Conservation (phyloP, 768 basidiomycete species). For the Dentipellis sp. region DNA sequence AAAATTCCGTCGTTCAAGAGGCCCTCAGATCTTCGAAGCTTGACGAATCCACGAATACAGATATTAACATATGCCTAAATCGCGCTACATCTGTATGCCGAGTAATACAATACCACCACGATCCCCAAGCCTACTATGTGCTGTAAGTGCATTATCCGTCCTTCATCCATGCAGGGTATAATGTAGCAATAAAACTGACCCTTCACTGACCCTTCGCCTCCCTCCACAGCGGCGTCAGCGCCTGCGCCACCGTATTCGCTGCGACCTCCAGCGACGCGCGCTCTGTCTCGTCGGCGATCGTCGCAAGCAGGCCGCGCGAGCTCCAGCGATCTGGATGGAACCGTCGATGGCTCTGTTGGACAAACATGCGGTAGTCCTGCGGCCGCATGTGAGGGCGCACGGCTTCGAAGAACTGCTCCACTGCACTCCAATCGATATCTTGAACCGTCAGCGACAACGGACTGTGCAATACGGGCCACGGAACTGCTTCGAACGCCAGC, state of each 20-base stretch:
- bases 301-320: constrained; percentile 50
- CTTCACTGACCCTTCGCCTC: constrained; percentile 25
- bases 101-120: no score
- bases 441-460: constrained; percentile 46
- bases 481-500: constrained; percentile 52
- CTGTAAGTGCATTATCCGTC: not conserved
- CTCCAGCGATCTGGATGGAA: constrained; percentile 82
- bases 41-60: no score
- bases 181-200: not conserved
- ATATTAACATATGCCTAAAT: no score
- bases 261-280: constrained; percentile 59
- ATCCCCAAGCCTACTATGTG: no score
- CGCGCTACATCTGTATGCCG: no score
- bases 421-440: constrained; percentile 62
- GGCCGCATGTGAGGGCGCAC: constrained; percentile 41
- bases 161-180: not conserved
- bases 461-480: constrained; percentile 64
- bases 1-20: no score
- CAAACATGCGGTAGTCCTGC: constrained; percentile 55
- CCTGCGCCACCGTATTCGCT: constrained; percentile 63
- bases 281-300: constrained; percentile 47
- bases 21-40: no score
- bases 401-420: constrained; percentile 60
- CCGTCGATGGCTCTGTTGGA: constrained; percentile 61
- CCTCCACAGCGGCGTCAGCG: constrained; percentile 61